Conservation (phyloP, 2,329 filamentous ascomycete genomes). For the Epichloe sibirici region DNA sequence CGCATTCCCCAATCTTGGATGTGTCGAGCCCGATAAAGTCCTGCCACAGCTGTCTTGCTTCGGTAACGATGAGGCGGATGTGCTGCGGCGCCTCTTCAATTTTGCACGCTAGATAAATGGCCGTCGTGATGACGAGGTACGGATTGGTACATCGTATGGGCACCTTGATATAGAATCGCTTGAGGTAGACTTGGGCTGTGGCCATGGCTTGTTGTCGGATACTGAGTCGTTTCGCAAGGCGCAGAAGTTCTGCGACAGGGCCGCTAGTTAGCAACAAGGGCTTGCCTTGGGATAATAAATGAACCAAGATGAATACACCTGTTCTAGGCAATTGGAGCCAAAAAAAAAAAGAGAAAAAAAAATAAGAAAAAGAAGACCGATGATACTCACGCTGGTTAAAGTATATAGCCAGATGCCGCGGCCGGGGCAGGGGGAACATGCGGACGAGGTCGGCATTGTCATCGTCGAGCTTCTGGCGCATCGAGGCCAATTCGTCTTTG, state of each 20-base stretch:
- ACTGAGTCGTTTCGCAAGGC: slow-evolving; percentile 71
- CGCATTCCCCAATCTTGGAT: slow-evolving; percentile 80
- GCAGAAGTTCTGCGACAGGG: slow-evolving; percentile 52
- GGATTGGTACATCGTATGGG: slow-evolving; percentile 89
- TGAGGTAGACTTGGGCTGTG: slow-evolving; percentile 88
- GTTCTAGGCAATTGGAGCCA: background rate
- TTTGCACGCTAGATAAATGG: slow-evolving; percentile 91
- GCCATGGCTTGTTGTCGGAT: slow-evolving; percentile 86
- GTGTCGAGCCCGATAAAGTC: slow-evolving; percentile 66
- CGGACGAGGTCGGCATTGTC: slow-evolving; percentile 62
- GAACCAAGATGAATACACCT: background rate
- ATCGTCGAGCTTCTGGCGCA: slow-evolving; percentile 66
- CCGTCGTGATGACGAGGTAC: slow-evolving; percentile 84
- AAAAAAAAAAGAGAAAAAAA: background rate
- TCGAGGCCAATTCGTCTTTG: slow-evolving; percentile 62
- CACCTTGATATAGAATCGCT: slow-evolving; percentile 83
- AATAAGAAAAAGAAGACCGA: background rate
- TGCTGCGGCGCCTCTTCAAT: slow-evolving; percentile 97
- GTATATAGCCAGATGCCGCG: slow-evolving; percentile 76
- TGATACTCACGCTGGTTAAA: slow-evolving; percentile 66
- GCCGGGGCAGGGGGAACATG: slow-evolving; percentile 71
- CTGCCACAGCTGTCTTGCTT: slow-evolving; percentile 77
- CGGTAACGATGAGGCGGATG: slow-evolving; percentile 78
- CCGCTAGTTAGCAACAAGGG: background rate
- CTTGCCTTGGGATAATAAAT: background rate